Base-by-base conservation (phyloP, 2,329 filamentous ascomycete genomes). In the Trichoderma citrinoviride region DNA sequence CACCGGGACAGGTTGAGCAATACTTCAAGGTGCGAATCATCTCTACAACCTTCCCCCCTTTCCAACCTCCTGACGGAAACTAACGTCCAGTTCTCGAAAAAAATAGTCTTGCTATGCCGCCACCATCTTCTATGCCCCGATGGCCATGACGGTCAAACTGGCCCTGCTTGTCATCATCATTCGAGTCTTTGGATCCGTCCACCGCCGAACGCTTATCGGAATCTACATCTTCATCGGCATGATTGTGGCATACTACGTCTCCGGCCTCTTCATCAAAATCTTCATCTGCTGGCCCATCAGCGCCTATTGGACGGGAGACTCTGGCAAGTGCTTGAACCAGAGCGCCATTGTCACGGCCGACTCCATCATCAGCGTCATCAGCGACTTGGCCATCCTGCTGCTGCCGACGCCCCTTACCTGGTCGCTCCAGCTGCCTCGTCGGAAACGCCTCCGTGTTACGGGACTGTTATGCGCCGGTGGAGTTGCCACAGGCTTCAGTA, bases 91-190 rank as follows among this genome's bases (percentile, higher is more conserved):
- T 27, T 29, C 7, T 5, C 29, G 1, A 8, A 29, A 29, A 29
- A 5, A 12, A 50, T 19, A 80, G 77, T 74, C 73, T 14, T 72
- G 76, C 52, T 81, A 81, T 61, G 77, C 77, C 10, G 78, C 77
- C 5, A 79, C 78, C 21, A 74, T 81, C 61, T 76, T 81, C 68
- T 81, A 81, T 67, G 77, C 77, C 0, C 79, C 79, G 17, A 80
- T 79, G 70, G 77, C 80, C 15, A 73, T 77, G 50, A 71, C 76
- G 8, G 78, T 78, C n/a, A 81, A 81, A 61, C 76, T 79, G n/a
- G 70, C 74, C 19, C 75, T 81, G 3, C 74, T 81, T 3, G 72
- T 77, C 67, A 79, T 81, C 61, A 78, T 80, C 64, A 74, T 74
- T 7, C 73, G 79, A 17, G 77, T 81, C 7, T 81, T 81, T 67